phyloP scores from a whole-genome alignment of 1,139 yeast genomes.

The Blastobotrys illinoisensis region DNA sequence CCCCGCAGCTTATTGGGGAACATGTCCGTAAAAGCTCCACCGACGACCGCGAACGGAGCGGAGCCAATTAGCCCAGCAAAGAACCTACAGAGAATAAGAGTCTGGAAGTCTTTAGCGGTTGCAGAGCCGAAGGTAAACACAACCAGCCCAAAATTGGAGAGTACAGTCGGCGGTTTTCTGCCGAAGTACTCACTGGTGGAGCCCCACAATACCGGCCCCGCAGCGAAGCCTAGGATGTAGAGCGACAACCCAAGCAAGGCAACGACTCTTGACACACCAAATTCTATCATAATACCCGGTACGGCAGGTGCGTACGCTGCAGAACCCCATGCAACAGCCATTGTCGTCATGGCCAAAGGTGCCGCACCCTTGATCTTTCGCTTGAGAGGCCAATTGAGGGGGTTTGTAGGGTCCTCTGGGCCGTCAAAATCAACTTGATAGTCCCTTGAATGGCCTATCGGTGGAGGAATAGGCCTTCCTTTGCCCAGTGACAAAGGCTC shows the following conservation, averaged over 20 bases:
- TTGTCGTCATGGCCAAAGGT: conserved; percentile 28
- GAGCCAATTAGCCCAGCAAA: conserved; percentile 74
- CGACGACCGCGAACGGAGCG: conserved; percentile 73
- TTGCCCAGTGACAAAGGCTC: neutral
- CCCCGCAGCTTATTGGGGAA: conserved; percentile 59
- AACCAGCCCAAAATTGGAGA: conserved; percentile 50
- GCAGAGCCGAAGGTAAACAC: conserved; percentile 66
- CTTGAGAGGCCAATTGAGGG: conserved; percentile 38
- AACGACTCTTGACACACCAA: conserved; percentile 17
- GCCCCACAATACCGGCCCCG: conserved; percentile 76
- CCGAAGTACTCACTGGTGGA: conserved; percentile 73
- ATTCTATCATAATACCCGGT: conserved; percentile 18
- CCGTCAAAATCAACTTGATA: conserved; percentile 40
- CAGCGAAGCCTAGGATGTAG: conserved; percentile 72
- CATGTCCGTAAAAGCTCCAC: conserved; percentile 78
- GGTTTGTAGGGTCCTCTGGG: conserved; percentile 40
- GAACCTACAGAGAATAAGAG: conserved; percentile 65
- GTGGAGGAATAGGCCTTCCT: neutral
- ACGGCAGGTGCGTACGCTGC: conserved; percentile 33
- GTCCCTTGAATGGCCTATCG: neutral
- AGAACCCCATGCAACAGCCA: conserved; percentile 33
- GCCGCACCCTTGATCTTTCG: conserved; percentile 29
- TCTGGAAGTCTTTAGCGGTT: conserved; percentile 62
- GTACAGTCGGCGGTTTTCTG: conserved; percentile 49
- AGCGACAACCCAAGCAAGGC: conserved; percentile 51